Evolutionary conservation across 345 rosid genomes (phyloP), one percentile per base, ranked within the genome.

Genomic region (Geranium brycei): DNA sequence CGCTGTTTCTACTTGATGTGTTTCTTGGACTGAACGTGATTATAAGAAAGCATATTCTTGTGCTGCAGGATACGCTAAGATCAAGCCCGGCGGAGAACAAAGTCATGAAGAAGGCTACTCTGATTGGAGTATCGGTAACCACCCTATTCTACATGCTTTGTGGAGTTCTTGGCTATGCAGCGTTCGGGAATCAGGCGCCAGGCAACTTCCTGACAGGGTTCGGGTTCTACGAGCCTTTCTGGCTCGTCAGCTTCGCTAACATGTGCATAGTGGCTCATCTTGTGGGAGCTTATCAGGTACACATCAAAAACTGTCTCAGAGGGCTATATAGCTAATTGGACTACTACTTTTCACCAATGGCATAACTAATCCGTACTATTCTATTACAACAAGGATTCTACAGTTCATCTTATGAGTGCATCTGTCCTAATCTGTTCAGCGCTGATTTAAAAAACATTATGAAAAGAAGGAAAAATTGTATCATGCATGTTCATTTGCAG

Each of bases 161-260:
- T 28, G 97, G 95, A 19, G 77, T 85, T 59, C 0, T 89, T 4
- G 98, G 98, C 7, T 92, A 92, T 35, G 91, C 93, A 3, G 97
- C 97, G 0, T 91, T 91, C 17, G 98, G 96, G 2, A 91, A 87
- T 60, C 41, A 71, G 1, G 95, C 98, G 0, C 95, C 96, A 0
- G 98, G 96, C 62, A 89, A 89, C 74, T 85, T 91, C 75, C 84
- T 91, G 51, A 88, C 97, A 0, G 98, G 91, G 7, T 89, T 89
- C 11, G 98, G 93, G 7, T 92, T 89, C 77, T 86, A 77, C 35
- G 93, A 89, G 51, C 98, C 98, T 6, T 92, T 72, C 57, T 87
- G 93, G 98, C 77, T 92, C 31, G 35, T 89, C 1, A 96, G 89
- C 72, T 40, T 92, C 0, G 98, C 96, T 31, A 92, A 92, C 57